Base-by-base conservation (phyloP, 108 stramenopile species). In the Nitzschia sp. region DNA sequence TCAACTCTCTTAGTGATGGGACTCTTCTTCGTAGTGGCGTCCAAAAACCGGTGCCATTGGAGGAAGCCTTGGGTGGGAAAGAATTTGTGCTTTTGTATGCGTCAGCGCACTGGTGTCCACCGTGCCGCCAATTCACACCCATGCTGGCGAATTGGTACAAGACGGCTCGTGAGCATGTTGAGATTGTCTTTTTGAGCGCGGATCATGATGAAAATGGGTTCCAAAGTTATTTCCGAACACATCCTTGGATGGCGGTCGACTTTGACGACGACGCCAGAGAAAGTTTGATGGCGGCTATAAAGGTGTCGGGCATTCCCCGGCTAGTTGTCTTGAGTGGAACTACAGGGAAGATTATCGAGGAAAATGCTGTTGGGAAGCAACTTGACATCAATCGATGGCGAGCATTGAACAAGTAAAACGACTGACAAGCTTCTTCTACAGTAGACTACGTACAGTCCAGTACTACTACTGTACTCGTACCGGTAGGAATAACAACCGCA, bases 91-190 rank as follows among this genome's bases (percentile, higher is more conserved):
- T 89, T 17, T 59, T 93, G 27, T 92, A 92, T 68, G 86, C 83
- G 3, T 81, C 79, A 0, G 88, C 90, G 1, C 77, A 82, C 65
- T 89, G 88, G 88, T 89, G 95, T 70, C 72, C 69, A 23, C 94
- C 93, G 1, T 97, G 97, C 69, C 79, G 88, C 26, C 76, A 80
- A 47, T 96, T 90, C 68, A 97, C 97, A n/a, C 97, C 95, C 11
- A 64, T 75, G 71, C 73, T 97, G 9, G 81, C 79, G 33, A 74
- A 91, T 62, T 91, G 90, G 73, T 97, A 97, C 80, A 58, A 69
- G 30, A 63, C 77, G 2, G 64, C 56, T 11, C 56, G 36, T 13
- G 57, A 73, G 3, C 26, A 71, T 21, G 72, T 73, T 26, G 96
- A 97, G 79, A 67, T 97, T 44, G 83, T 97, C 26, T 97, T 97